Percentiles rank a stretch among this genome's conserved stretches.
These are phyloP conservation scores for Rhizopogon rudus DNA, from an alignment of 768 basidiomycete genomes.

Conservation along the genomic window DNA sequence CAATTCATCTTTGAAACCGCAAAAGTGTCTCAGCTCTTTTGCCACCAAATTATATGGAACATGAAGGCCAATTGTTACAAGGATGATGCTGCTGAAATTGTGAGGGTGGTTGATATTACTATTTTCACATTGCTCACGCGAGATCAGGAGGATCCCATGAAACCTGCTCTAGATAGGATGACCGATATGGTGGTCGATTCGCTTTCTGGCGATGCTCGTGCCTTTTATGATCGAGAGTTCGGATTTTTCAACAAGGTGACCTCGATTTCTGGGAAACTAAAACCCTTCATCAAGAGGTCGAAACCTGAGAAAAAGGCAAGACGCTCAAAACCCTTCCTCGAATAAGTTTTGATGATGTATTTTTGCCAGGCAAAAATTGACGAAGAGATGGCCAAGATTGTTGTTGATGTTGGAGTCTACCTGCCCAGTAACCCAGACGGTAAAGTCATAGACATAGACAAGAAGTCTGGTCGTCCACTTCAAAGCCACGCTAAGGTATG, in stretches of 20 bases:
- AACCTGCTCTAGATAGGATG: constrained; percentile 89
- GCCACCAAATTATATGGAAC: constrained; percentile 99
- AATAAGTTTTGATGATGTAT: background rate
- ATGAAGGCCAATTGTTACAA: constrained; percentile 99
- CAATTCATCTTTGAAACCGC: constrained; percentile 96
- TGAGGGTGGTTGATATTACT: constrained; percentile 29
- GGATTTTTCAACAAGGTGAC: constrained; percentile 95
- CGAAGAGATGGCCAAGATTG: constrained; percentile 97
- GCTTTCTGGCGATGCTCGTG: constrained; percentile 82
- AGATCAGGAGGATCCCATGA: constrained; percentile 87
- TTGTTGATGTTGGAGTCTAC: constrained; percentile 93
- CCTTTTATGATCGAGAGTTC: constrained; percentile 94
- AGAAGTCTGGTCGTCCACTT: constrained; percentile 90
- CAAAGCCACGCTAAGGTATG: constrained; percentile 96
- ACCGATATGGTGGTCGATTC: constrained; percentile 74
- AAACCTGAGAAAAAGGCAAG: constrained; percentile 94
- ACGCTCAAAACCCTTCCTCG: background rate
- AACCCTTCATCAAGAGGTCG: constrained; percentile 91
- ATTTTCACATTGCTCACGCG: constrained; percentile 3
- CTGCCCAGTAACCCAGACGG: constrained; percentile 98
- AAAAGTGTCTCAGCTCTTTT: constrained; percentile 95
- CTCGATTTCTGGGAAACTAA: constrained; percentile 95
- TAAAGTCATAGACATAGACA: constrained; percentile 93
- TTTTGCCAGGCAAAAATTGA: constrained; percentile 86
- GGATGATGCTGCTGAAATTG: constrained; percentile 84